Base-by-base conservation (phyloP, 2,329 filamentous ascomycete genomes). In the Fonsecaea pedrosoi region DNA sequence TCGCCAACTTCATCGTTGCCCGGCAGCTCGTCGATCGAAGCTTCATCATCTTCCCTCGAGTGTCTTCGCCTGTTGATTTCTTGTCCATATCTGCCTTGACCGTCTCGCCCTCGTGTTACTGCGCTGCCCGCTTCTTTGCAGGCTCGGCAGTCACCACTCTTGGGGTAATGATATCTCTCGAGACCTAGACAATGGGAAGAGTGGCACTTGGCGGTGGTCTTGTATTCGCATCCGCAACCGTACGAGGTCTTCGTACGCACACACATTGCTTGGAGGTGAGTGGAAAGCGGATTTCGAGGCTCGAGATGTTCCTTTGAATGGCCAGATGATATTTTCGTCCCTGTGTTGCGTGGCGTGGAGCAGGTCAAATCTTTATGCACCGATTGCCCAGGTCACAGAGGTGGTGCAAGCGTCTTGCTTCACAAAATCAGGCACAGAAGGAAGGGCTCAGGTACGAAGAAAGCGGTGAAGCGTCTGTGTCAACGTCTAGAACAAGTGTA, bases 191-290 rank as follows among this genome's bases (percentile, higher is more conserved):
- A 73, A 37, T 42, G 56, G 6, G 65, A 65, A 13, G 53, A 62
- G 15, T 64, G 57, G 54, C 72, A 73, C 18, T 65, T 37, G 34
- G 65, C 66, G 57, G 65, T 69, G 15, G 67, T 68, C 53, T 71
- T 73, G 64, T 68, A 68, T 38, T 68, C 64, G 55, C 68, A 66
- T 34, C 72, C 72, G 54, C 72, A 73, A n/a, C 71, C 72, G 48
- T 71, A 73, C 42, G 67, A 70, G 15, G 69, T 73, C 50, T 73
- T 73, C 15, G 68, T 73, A 55, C 69, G 70, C 9, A 70, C 65
- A 48, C 72, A 73, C 72, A 73, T 73, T 48, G 38, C 61, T 60
- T 53, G 18, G 42, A 54, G 37, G 34, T 21, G 53, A 65, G 42
- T 25, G 25, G 34, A 62, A 15, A 34, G 12, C 9, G 32, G 25